Base-by-base conservation (phyloP, 1,284 basidiomycete species). In the Moesziomyces sp. region DNA sequence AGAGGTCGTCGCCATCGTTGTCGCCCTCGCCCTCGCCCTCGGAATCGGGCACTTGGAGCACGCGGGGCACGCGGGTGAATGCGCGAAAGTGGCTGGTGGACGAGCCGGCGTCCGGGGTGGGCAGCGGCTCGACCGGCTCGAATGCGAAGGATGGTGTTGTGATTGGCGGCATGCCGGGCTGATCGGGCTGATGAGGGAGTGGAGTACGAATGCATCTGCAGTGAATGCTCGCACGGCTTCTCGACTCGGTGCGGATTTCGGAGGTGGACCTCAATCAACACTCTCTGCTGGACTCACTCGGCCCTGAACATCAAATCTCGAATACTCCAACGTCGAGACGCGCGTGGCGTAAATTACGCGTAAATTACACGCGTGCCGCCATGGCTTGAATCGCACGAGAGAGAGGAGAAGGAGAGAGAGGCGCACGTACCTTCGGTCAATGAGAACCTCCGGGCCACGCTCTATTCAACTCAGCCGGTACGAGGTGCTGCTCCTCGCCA, bases 281-380 rank as follows among this genome's bases (percentile, higher is more conserved):
- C 58, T 47, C 33, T 26, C 51, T 30, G 44, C 51, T 21, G 26
- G 16, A 6, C 26, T 28, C 26, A 28, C 26, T 28, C 26, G 26
- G 26, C 26, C 24, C 14, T 16, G 28, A 35, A 16, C 38, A 35
- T 5, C 24, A 26, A 33, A 28, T 28, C 26, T 28, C 26, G 6
- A 28, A 28, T 7, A 6, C 26, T 28, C 26, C 26, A 28, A 33
- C 30, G 3, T 2, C 3, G 30, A 13, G 13, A 33, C 30, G 30
- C 58, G 58, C 58, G 55, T 68, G 65, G 65, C 65, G 65, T 61
- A 58, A 68, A 68, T 55, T 68, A 44, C 54, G 65, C 58, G 58
- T 61, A 54, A 68, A 68, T 55, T 68, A 44, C 54, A 44, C 10
- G 30, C 10, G 13, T 33, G 30, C 11, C 30, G 30, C 6, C 30